phyloP scores from a whole-genome alignment of 352 stramenopile genomes.

The Phytopythium oedochilum region DNA sequence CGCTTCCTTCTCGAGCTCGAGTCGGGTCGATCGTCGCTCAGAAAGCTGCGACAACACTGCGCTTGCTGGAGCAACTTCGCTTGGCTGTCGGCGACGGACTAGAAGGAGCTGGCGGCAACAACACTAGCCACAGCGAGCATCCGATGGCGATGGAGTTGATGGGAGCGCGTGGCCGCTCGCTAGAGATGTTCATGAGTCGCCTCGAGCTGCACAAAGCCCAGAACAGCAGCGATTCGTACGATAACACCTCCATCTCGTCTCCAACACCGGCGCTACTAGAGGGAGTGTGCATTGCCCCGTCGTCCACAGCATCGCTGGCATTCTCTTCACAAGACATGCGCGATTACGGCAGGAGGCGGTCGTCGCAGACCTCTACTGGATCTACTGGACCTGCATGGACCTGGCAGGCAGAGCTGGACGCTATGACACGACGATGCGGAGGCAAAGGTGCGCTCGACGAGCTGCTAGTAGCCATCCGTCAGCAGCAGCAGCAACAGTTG shows the following conservation, averaged over 20 bases:
- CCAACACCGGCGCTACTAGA: too few relatives aligned
- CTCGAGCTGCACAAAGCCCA: constrained; percentile 32
- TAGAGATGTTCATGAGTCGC: constrained; percentile 67
- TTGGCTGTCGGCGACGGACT: constrained; percentile 20
- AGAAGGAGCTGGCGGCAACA: constrained; percentile 14
- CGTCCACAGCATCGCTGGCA: constrained; percentile 10
- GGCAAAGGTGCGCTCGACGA: constrained; percentile 14
- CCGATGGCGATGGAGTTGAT: constrained; percentile 3
- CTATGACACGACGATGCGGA: constrained; percentile 53
- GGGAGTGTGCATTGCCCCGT: too few relatives aligned
- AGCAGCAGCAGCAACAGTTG: constrained; percentile 5
- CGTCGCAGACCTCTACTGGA: neutral
- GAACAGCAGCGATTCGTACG: neutral
- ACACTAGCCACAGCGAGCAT: constrained; percentile 7
- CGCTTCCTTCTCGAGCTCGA: constrained; percentile 18
- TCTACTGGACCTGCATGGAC: neutral
- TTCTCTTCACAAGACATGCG: constrained; percentile 48
- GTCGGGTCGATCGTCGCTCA: constrained; percentile 1
- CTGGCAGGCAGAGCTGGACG: constrained; percentile 49
- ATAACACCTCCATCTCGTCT: neutral
- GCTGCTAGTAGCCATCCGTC: constrained; percentile 2
- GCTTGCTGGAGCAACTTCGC: constrained; percentile 40
- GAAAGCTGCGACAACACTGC: constrained; percentile 22
- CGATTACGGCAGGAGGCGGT: constrained; percentile 9
- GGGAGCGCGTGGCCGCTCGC: constrained; percentile 31